A percentile compares a stretch with the other conserved stretches of the same genome.
Evolutionary conservation across 148 eudicot genomes (phyloP).

Genomic region (Arbutus unedo): DNA sequence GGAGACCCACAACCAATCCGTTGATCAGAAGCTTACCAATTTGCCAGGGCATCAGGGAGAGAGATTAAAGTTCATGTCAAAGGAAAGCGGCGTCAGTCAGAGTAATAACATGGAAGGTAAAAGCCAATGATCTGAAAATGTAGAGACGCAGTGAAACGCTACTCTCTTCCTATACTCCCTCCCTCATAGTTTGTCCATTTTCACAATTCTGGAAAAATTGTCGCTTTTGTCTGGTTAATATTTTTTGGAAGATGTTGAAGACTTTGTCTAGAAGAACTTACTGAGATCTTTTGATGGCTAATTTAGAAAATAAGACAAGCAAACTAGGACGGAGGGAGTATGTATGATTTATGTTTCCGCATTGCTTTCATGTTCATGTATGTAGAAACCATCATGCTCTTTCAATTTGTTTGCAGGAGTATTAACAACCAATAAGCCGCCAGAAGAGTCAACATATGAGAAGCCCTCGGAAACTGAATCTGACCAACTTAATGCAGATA

Average conservation of each 20-base stretch:
- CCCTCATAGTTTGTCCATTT: not conserved
- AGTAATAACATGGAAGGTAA: constrained; percentile 39
- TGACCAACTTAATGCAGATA: constrained; percentile 15
- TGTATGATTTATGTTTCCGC: too few species aligned
- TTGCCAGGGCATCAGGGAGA: constrained; percentile 27
- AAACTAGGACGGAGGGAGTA: too few species aligned
- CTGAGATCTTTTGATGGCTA: not conserved
- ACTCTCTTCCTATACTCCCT: not conserved
- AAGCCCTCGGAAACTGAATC: constrained; percentile 11
- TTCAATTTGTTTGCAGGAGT: constrained; percentile 25
- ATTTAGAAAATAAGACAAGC: too few species aligned
- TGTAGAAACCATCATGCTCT: not conserved
- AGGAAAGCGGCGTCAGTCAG: constrained; percentile 22
- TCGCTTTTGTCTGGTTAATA: not conserved
- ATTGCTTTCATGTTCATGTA: too few species aligned
- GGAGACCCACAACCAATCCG: constrained; percentile 20
- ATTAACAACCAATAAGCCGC: constrained; percentile 15
- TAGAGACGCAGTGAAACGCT: not conserved
- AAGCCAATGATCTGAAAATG: constrained; percentile 22
- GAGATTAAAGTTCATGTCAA: constrained; percentile 24
- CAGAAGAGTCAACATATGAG: constrained; percentile 8
- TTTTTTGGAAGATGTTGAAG: not conserved
- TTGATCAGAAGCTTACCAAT: constrained; percentile 20
- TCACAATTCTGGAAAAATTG: not conserved
- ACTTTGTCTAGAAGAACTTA: not conserved